A percentile compares a stretch with the other conserved stretches of the same genome.
Evolutionary conservation across 148 eudicot species (phyloP).

Genomic region (Nepenthes gracilis): DNA sequence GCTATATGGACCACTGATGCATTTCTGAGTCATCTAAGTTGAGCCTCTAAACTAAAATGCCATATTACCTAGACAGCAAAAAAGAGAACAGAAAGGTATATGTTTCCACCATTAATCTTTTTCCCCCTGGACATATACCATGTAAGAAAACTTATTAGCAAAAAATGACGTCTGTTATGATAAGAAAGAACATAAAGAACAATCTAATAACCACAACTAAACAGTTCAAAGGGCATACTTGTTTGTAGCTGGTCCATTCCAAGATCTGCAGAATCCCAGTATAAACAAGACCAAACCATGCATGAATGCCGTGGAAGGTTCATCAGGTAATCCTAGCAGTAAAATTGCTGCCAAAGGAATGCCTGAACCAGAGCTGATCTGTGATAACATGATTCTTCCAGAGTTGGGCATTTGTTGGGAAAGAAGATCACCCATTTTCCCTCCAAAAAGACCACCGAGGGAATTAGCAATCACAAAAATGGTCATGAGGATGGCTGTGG

Average conservation of each 20-base stretch:
- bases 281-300: slow-evolving; percentile 48
- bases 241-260: slow-evolving; percentile 74
- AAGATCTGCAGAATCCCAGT: slow-evolving; percentile 53
- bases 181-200: no score
- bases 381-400: slow-evolving; percentile 67
- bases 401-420: slow-evolving; percentile 43
- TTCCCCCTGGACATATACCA: no score
- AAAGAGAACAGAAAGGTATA: no score
- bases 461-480: slow-evolving; percentile 37
- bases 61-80: no score
- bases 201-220: no score
- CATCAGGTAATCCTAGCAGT: slow-evolving; percentile 38
- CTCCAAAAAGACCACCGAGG: slow-evolving; percentile 64
- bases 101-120: no score
- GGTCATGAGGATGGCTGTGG: slow-evolving; percentile 51
- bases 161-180: background rate
- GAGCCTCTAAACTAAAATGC: no score
- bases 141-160: no score
- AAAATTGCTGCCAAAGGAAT: slow-evolving; percentile 49
- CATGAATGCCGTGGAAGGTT: slow-evolving; percentile 36
- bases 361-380: slow-evolving; percentile 64
- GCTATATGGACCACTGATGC: no score
- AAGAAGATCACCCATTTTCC: slow-evolving; percentile 62
- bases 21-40: no score
- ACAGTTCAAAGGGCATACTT: slow-evolving; percentile 25